A percentile compares a stretch with the other conserved stretches of the same genome.
Evolutionary conservation across 1,284 basidiomycete species (phyloP).

Genomic region (Fistulinella staudtii): DNA sequence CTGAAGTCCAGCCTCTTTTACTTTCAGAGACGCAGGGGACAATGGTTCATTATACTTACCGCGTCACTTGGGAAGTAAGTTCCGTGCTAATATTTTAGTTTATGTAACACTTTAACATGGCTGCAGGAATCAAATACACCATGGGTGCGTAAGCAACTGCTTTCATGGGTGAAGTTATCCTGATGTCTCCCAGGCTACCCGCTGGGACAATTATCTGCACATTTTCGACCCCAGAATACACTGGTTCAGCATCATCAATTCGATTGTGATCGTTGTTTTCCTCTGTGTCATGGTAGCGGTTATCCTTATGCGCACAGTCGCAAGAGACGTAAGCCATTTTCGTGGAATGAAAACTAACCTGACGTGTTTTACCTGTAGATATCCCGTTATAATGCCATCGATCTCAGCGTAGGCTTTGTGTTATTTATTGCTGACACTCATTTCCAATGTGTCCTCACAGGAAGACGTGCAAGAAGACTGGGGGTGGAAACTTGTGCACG

Average conservation of each 20-base stretch:
- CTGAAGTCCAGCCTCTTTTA: slow-evolving; percentile 43
- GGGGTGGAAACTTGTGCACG: slow-evolving; percentile 97
- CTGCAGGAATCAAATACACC: slow-evolving; percentile 78
- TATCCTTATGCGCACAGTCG: slow-evolving; percentile 84
- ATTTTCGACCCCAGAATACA: slow-evolving; percentile 80
- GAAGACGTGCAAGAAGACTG: slow-evolving; percentile 98
- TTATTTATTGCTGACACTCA: not conserved
- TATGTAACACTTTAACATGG: slow-evolving; percentile 5
- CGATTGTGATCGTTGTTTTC: slow-evolving; percentile 86
- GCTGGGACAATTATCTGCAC: slow-evolving; percentile 95
- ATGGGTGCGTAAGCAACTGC: slow-evolving; percentile 50
- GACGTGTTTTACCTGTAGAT: slow-evolving; percentile 59
- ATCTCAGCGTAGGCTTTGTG: slow-evolving; percentile 64
- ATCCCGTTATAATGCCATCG: slow-evolving; percentile 93
- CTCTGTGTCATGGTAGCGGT: slow-evolving; percentile 92
- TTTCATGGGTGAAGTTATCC: slow-evolving; percentile 7
- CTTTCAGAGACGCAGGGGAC: slow-evolving; percentile 64
- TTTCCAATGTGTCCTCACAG: slow-evolving; percentile 34
- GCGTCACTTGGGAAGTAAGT: slow-evolving; percentile 80
- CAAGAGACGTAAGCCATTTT: slow-evolving; percentile 72
- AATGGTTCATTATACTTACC: slow-evolving; percentile 86
- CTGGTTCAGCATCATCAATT: slow-evolving; percentile 94
- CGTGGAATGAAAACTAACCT: slow-evolving; percentile 29
- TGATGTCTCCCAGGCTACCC: slow-evolving; percentile 60
- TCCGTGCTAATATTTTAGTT: not conserved